These are phyloP conservation scores for Maudiozyma turicensis DNA, from an alignment of 805 yeast genomes.

Conservation along the genomic window DNA sequence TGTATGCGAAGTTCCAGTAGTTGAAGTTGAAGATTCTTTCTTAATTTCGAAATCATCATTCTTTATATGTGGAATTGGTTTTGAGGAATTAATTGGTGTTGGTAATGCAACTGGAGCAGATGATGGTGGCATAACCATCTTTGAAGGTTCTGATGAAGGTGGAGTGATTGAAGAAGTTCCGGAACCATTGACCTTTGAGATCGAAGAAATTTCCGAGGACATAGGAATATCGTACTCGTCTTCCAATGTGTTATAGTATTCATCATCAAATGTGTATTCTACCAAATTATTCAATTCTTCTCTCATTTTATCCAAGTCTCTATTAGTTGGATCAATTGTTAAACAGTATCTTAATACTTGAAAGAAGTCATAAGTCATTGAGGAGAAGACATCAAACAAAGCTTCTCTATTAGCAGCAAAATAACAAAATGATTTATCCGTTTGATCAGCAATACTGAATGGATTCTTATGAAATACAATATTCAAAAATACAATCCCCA, in stretches of 20 bases:
- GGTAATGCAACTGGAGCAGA: conserved; percentile 27
- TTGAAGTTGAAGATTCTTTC: neutral
- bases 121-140: conserved; percentile 22
- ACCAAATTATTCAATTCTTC: conserved; percentile 49
- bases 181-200: neutral
- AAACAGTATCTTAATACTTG: conserved; percentile 70
- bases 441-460: conserved; percentile 67
- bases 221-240: conserved; percentile 29
- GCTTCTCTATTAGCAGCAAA: conserved; percentile 84
- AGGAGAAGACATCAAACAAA: conserved; percentile 80
- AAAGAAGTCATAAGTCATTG: conserved; percentile 79
- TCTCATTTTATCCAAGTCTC: conserved; percentile 55
- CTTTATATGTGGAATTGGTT: conserved; percentile 13
- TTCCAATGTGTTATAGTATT: conserved; percentile 37
- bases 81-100: conserved; percentile 20
- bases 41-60: conserved; percentile 3
- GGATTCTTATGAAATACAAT: conserved; percentile 85
- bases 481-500: conserved; percentile 75
- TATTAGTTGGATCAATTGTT: conserved; percentile 78
- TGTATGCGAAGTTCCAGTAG: neutral
- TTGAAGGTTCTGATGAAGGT: neutral
- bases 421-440: conserved; percentile 75
- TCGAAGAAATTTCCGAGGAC: conserved; percentile 1
- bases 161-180: neutral
- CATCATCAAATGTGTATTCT: conserved; percentile 79